Base-by-base conservation (phyloP, 1,139 yeast genomes). In the Ogataea hybrid region DNA sequence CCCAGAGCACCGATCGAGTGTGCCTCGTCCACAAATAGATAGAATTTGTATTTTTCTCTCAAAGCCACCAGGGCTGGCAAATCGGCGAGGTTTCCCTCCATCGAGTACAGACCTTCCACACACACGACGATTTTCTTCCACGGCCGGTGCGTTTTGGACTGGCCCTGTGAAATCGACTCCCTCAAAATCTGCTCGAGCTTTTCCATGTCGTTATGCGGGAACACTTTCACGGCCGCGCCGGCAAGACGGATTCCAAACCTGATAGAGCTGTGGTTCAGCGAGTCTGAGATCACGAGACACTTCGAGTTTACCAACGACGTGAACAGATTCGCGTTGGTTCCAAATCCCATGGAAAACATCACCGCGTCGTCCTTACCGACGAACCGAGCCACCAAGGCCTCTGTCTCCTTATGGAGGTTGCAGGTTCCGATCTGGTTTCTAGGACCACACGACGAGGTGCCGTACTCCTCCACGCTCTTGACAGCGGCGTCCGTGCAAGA, bases 1-100 rank as follows among this genome's bases (percentile, higher is more conserved):
- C 99, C 99, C 66, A 92, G 75, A 8, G 98, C 98, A 59, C 99
- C 99, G 59, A 94, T 84, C 4, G 97, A 90, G 64, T 92, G 99
- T 15, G 98, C 98, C 65, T 92, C 99, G 63, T 92, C 99, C 48
- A 94, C 86, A 61, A 86, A 92, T 46, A 92, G 69, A 61, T 87
- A 87, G 59, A 92, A 85, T 61, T 89, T 89, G 70, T 94, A 92
- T 63, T 85, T 86, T 39, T 87, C 77, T 57, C 86, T 84, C 52
- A 92, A 70, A 54, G 77, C 84, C 31, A 92, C 73, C 40, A 92
- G 63, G 49, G 67, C 75, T 9, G 97, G 97, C 54, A 92, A 72
- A 61, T 92, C 84, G 63, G 89, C 81, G 79, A 89, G 73, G 50
- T 95, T 89, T 55, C 99, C 99, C 68, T 92, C 99, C 99, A 92